These are phyloP conservation scores for Leptographium lundbergii DNA, from an alignment of 2,329 filamentous ascomycete species.

Conservation along the genomic window DNA sequence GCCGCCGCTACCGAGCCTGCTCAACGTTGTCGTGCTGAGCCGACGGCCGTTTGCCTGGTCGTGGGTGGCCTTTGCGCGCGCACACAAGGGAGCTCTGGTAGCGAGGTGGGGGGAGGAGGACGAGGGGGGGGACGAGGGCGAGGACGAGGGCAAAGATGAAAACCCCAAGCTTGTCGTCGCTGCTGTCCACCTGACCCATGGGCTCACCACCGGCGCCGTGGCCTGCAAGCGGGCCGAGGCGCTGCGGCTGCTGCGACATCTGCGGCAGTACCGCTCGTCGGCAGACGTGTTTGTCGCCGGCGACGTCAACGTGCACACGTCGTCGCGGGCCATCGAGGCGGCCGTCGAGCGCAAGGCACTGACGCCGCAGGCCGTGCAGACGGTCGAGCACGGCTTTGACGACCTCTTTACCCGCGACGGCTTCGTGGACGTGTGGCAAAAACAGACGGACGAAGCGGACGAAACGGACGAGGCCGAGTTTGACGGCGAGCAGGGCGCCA, in stretches of 20 bases:
- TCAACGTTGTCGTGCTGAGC: constrained; percentile 50
- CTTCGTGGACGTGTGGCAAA: constrained; percentile 39
- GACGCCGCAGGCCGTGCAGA: constrained; percentile 31
- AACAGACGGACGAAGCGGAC: constrained; percentile 28
- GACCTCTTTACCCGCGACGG: constrained; percentile 28
- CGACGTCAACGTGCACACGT: constrained; percentile 54
- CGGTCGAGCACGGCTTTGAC: constrained; percentile 32
- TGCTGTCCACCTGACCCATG: constrained; percentile 48
- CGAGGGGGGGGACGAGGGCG: not conserved
- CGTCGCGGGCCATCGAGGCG: constrained; percentile 38
- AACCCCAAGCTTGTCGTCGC: constrained; percentile 35
- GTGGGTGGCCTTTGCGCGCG: constrained; percentile 36
- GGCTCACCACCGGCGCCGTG: constrained; percentile 45
- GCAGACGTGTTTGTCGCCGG: constrained; percentile 44
- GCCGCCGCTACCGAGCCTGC: constrained; percentile 43
- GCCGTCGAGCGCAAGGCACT: constrained; percentile 41
- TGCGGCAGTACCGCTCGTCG: constrained; percentile 19
- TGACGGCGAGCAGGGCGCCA: constrained; percentile 46
- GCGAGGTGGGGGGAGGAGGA: constrained; percentile 13
- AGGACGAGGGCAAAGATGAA: not conserved
- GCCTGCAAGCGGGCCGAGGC: constrained; percentile 44
- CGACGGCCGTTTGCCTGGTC: constrained; percentile 42
- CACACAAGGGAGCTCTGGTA: constrained; percentile 46
- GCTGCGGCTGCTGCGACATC: constrained; percentile 32
- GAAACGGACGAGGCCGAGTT: constrained; percentile 18